These are phyloP conservation scores for Lachnellula arida DNA, from an alignment of 2,329 filamentous ascomycete genomes.

Conservation along the genomic window DNA sequence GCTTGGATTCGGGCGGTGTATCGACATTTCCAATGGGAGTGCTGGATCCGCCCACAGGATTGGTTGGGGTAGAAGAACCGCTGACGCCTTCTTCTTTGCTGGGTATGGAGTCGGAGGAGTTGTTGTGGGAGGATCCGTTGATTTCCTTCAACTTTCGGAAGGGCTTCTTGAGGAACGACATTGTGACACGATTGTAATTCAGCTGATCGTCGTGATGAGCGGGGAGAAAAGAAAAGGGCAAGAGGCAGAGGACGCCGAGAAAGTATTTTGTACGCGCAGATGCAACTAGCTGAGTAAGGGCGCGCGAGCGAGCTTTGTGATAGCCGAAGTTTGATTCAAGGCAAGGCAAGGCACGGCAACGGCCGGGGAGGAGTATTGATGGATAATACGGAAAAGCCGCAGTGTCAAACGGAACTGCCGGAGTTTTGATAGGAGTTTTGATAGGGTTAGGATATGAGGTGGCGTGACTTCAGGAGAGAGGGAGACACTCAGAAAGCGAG, in stretches of 20 bases:
- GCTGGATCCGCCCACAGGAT: slow-evolving; percentile 1
- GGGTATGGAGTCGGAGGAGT: slow-evolving; percentile 5
- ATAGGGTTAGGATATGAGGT: too few species aligned
- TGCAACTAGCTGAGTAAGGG: neutral
- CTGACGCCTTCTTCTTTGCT: slow-evolving; percentile 13
- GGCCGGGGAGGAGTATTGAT: neutral
- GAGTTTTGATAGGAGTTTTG: too few species aligned
- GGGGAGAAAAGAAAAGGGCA: neutral
- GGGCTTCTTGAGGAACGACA: slow-evolving; percentile 29
- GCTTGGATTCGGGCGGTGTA: slow-evolving; percentile 2
- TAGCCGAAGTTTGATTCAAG: neutral
- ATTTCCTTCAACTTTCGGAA: slow-evolving; percentile 24
- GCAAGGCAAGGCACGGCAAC: neutral
- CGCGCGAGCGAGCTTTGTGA: neutral
- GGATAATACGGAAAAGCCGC: neutral
- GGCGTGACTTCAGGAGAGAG: neutral
- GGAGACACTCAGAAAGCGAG: neutral
- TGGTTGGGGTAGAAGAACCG: slow-evolving; percentile 3
- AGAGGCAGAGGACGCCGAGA: neutral
- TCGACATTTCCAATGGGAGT: slow-evolving; percentile 7
- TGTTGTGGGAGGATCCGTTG: slow-evolving; percentile 1
- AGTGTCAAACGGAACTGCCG: neutral
- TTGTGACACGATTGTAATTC: slow-evolving; percentile 8
- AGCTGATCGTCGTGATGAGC: neutral
- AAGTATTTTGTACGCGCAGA: neutral